phyloP scores from a whole-genome alignment of 148 eudicot genomes.

The Spergularia marina region DNA sequence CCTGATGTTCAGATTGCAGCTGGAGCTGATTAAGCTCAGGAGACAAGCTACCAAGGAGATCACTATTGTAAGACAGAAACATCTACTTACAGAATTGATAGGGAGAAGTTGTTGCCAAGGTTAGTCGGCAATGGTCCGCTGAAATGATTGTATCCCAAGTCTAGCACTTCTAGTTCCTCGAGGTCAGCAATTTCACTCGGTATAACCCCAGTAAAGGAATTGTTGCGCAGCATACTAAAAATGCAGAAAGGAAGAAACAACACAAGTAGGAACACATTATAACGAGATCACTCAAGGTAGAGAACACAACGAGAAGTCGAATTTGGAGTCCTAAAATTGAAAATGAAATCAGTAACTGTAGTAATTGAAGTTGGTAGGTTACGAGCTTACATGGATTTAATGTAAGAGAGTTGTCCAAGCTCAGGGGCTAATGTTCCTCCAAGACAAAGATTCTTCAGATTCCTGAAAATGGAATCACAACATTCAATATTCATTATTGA shows the following conservation, averaged over 20 bases:
- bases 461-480: slow-evolving; percentile 29
- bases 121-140: slow-evolving; percentile 43
- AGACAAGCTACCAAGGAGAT: slow-evolving; percentile 32
- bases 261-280: neutral
- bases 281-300: neutral
- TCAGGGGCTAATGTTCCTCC: slow-evolving; percentile 54
- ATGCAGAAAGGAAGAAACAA: neutral
- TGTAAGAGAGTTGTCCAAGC: too few relatives aligned
- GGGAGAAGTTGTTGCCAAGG: slow-evolving; percentile 40
- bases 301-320: neutral
- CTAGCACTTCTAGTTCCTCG: slow-evolving; percentile 45
- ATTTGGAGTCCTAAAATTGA: neutral
- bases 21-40: slow-evolving; percentile 41
- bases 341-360: too few relatives aligned
- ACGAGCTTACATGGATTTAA: slow-evolving; percentile 49
- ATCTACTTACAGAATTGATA: slow-evolving; percentile 48
- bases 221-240: slow-evolving; percentile 51
- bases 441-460: slow-evolving; percentile 51
- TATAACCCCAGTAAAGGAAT: slow-evolving; percentile 43
- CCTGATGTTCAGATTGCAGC: slow-evolving; percentile 43
- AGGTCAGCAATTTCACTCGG: slow-evolving; percentile 44
- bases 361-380: neutral
- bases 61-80: slow-evolving; percentile 20
- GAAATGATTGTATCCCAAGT: slow-evolving; percentile 52
- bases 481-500: neutral